Conservation (phyloP, 768 basidiomycete genomes). For the Trametes gibbosa region DNA sequence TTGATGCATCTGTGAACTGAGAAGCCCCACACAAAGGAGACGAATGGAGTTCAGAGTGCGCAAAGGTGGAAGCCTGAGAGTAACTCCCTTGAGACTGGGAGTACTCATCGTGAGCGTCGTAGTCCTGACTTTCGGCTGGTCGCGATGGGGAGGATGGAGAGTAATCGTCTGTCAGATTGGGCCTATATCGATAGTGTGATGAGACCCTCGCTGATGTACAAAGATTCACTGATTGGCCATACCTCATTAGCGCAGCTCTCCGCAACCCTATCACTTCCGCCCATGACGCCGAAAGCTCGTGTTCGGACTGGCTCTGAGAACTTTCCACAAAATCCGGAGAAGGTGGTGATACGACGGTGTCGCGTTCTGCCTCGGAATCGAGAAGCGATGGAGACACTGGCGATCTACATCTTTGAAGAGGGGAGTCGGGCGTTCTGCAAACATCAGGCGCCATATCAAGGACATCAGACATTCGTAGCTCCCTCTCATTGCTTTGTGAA, state of each 20-base stretch:
- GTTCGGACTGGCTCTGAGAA: slow-evolving; percentile 35
- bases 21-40: neutral
- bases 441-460: neutral
- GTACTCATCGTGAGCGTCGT: slow-evolving; percentile 13
- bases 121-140: slow-evolving; percentile 1
- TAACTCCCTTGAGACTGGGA: slow-evolving; percentile 1
- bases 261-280: neutral
- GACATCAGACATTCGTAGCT: slow-evolving; percentile 10
- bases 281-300: slow-evolving; percentile 21
- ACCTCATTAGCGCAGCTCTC: neutral
- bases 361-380: no score
- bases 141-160: neutral
- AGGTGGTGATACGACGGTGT: neutral
- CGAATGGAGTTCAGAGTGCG: neutral
- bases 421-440: neutral
- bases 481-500: slow-evolving; percentile 22
- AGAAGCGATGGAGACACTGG: neutral
- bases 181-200: neutral
- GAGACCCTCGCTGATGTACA: no score
- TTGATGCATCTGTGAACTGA: neutral
- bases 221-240: neutral
- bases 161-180: neutral
- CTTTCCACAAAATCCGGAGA: slow-evolving; percentile 22
- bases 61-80: neutral
- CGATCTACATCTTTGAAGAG: neutral